These are phyloP conservation scores for Cladosporium austrohemisphaericum DNA, from an alignment of 2,329 filamentous ascomycete species.

Conservation along the genomic window DNA sequence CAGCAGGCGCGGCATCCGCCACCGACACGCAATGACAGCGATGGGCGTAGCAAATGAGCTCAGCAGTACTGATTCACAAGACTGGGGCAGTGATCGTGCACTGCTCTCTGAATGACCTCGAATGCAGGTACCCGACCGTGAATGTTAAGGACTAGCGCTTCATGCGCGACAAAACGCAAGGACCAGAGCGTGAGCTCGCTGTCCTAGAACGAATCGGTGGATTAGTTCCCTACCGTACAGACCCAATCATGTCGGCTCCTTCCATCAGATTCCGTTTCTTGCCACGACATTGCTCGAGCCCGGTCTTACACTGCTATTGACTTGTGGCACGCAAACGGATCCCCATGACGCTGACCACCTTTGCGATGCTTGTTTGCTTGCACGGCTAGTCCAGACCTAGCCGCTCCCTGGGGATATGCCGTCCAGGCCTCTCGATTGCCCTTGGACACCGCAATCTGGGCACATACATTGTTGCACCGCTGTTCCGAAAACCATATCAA, in stretches of 20 bases:
- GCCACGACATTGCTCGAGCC: neutral
- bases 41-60: conserved; percentile 8
- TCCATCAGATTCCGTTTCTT: neutral
- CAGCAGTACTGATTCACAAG: conserved; percentile 7
- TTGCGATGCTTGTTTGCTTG: conserved; percentile 9
- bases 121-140: conserved; percentile 10
- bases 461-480: neutral
- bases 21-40: neutral
- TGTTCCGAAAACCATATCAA: neutral
- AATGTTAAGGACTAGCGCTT: neutral
- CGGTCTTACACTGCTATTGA: neutral
- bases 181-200: neutral
- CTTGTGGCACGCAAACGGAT: conserved; percentile 9
- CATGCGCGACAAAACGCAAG: conserved; percentile 1
- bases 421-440: neutral
- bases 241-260: conserved; percentile 2
- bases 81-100: conserved; percentile 2
- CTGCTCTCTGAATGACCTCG: conserved; percentile 6
- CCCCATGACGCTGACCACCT: neutral
- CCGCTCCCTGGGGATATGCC: neutral
- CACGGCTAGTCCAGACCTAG: neutral
- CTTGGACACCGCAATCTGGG: neutral
- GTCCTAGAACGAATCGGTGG: neutral
- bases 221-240: neutral
- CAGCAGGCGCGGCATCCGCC: conserved; percentile 7